phyloP scores from a whole-genome alignment of 106 monocot species.

The Dendrobium huoshanense region DNA sequence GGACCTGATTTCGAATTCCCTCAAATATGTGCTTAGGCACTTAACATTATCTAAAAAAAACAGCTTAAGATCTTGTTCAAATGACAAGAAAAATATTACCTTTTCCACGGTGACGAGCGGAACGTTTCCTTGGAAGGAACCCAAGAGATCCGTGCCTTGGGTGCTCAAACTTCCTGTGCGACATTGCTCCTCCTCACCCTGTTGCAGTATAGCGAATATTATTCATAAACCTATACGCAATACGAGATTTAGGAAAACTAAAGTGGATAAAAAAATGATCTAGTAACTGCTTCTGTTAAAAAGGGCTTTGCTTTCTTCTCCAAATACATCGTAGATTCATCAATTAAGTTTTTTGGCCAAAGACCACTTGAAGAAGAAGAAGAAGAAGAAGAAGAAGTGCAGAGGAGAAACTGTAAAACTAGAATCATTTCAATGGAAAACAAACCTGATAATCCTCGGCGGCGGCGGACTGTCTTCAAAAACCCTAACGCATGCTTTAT shows the following conservation, averaged over 20 bases:
- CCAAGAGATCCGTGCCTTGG: conserved; percentile 68
- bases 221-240: not conserved
- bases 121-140: conserved; percentile 58
- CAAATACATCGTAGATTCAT: not conserved
- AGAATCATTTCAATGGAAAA: not conserved
- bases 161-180: conserved; percentile 77
- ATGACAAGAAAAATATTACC: conserved; percentile 16
- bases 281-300: not conserved
- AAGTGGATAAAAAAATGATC: not conserved
- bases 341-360: not conserved
- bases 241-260: not conserved
- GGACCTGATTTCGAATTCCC: too few relatives aligned
- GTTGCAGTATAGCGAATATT: not conserved
- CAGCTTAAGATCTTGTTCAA: not conserved
- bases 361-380: not conserved
- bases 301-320: not conserved
- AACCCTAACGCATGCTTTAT: conserved; percentile 1
- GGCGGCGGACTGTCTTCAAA: not conserved
- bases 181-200: conserved; percentile 30
- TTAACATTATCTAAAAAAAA: not conserved
- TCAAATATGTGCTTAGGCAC: too few relatives aligned
- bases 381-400: not conserved
- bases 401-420: not conserved
- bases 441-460: not conserved
- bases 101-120: conserved; percentile 59